Evolutionary conservation across 1,139 yeast species (phyloP), one percentile per base, ranked within the genome.

Genomic region (Magnusiomyces paraingens): DNA sequence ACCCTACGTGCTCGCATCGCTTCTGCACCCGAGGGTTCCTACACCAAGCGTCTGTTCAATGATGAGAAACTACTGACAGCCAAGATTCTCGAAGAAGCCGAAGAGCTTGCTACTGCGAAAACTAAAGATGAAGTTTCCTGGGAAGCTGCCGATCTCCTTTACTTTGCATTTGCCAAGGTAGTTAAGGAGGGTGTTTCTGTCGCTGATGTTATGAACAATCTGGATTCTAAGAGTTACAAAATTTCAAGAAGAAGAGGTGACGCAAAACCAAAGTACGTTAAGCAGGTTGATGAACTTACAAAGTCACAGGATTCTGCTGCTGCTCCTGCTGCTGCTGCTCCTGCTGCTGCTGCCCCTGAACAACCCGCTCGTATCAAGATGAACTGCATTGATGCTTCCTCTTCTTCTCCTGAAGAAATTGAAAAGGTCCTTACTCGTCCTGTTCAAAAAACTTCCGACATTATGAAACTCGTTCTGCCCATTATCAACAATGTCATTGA

Each of bases 141-240:
- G 96, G 99, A 93, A 72, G 93, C 95, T 55, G 99, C 99, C 6
- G 99, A 94, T 68, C 77, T 93, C 67, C 71, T 94, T 56, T 93
- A 94, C 72, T 94, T 94, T 70, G 91, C 94, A 11, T 71, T 91
- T 77, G 78, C 89, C n/a, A 87, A 89, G 79, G 82, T 94, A 61
- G 84, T 86, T 47, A 84, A 88, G 68, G 75, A 82, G 63, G 96
- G 91, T 40, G 96, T 91, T 42, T 73, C 84, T 32, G 74, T 91
- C 66, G 74, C 79, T 14, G 97, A 91, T 63, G 83, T 93, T 47
- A 96, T 90, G 71, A 79, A 77, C 63, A 90, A 91, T 69, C 77
- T 93, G 66, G 94, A 90, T 64, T 73, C 84, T 66, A 93, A 94
- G 74, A 79, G 89, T 50, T 47, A 83, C 64, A 91, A 90, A 71